These are phyloP conservation scores for Gremmenia infestans DNA, from an alignment of 2,329 filamentous ascomycete species.

Conservation along the genomic window DNA sequence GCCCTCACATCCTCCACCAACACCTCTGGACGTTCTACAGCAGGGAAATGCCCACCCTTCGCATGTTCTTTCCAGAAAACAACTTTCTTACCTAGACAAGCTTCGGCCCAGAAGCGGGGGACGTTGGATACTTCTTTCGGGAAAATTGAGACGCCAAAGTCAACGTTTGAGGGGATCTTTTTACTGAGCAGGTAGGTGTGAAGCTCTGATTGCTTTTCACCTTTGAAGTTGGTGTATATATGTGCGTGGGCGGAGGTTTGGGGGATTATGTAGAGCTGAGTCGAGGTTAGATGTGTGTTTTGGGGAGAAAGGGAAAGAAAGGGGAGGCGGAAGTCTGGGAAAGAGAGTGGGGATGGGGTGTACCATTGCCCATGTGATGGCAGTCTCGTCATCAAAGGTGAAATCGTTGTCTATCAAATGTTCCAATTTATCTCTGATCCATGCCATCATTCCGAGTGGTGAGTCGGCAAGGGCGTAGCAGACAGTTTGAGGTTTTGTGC, in stretches of 20 bases:
- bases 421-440: conserved; percentile 22
- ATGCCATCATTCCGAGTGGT: conserved; percentile 20
- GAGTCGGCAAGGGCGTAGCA: conserved; percentile 19
- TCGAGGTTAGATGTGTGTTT: neutral
- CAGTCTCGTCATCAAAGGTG: conserved; percentile 68
- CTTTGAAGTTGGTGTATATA: conserved; percentile 22
- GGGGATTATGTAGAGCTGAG: conserved; percentile 17
- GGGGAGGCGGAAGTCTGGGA: neutral
- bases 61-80: conserved; percentile 45
- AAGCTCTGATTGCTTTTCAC: conserved; percentile 1
- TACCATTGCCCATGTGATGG: conserved; percentile 57
- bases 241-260: conserved; percentile 15
- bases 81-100: conserved; percentile 48
- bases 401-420: conserved; percentile 44
- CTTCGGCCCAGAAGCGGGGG: conserved; percentile 47
- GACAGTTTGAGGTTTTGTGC: conserved; percentile 22
- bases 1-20: conserved; percentile 41
- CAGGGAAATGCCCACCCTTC: conserved; percentile 48
- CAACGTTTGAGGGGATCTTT: conserved; percentile 10
- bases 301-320: too few species aligned
- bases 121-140: conserved; percentile 19
- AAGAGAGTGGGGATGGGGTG: neutral
- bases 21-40: conserved; percentile 49
- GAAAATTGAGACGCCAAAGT: conserved; percentile 22
- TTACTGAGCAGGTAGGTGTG: neutral